Evolutionary conservation across 2,329 filamentous ascomycete species (phyloP).

Genomic region (Paraphaeosphaeria sporulosa): DNA sequence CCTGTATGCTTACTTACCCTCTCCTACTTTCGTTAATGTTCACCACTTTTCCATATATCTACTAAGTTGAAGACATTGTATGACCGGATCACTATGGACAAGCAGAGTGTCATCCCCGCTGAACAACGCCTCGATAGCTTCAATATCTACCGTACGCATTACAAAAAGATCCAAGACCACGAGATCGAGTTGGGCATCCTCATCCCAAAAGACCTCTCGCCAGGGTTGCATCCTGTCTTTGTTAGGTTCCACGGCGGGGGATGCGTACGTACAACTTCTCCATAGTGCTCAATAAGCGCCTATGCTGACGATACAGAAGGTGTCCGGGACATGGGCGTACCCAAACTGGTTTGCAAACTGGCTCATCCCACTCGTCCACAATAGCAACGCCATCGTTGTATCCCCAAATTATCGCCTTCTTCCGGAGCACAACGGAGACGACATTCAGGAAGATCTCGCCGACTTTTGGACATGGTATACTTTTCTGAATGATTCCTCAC

Average conservation of each 20-base stretch:
- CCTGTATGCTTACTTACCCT: no score
- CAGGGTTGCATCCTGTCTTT: constrained; percentile 50
- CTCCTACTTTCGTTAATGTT: background rate
- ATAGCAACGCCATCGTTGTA: constrained; percentile 55
- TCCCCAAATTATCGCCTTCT: constrained; percentile 60
- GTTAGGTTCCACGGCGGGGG: constrained; percentile 57
- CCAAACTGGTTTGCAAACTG: constrained; percentile 40
- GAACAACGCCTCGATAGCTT: constrained; percentile 50
- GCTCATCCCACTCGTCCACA: constrained; percentile 49
- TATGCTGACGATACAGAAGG: constrained; percentile 16
- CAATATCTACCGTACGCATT: constrained; percentile 49
- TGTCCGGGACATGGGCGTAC: constrained; percentile 38
- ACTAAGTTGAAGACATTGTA: constrained; percentile 1
- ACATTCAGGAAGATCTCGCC: constrained; percentile 57
- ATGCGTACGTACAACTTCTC: constrained; percentile 40
- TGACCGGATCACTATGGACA: background rate
- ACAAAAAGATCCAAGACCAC: constrained; percentile 52
- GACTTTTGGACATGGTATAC: constrained; percentile 58
- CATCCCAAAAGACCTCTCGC: constrained; percentile 46
- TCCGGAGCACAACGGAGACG: constrained; percentile 56
- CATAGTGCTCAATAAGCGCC: constrained; percentile 1
- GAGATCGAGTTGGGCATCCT: constrained; percentile 49
- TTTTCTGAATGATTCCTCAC: background rate
- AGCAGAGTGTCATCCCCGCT: constrained; percentile 22
- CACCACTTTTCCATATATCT: background rate